phyloP scores from a whole-genome alignment of 345 rosid genomes.

The Pelargonium nanum region DNA sequence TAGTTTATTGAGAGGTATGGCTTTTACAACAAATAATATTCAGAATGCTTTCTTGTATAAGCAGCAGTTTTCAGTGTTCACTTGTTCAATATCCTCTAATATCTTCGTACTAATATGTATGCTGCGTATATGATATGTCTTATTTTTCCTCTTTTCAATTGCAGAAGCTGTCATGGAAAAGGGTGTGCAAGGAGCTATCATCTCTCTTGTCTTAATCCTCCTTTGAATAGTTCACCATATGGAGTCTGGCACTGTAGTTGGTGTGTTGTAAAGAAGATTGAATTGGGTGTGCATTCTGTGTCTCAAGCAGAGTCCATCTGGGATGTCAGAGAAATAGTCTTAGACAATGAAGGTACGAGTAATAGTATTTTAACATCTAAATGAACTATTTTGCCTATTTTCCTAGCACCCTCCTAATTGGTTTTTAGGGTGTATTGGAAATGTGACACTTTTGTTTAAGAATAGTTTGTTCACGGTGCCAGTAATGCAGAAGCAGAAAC shows the following conservation, averaged over 20 bases:
- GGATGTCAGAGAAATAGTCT: constrained; percentile 29
- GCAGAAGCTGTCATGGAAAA: constrained; percentile 40
- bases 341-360: constrained; percentile 27
- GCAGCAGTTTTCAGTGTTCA: no score
- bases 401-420: constrained; percentile 1
- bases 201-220: constrained; percentile 38
- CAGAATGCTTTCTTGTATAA: no score
- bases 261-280: constrained; percentile 37
- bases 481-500: constrained; percentile 25
- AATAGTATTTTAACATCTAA: neutral
- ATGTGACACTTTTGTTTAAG: neutral
- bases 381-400: no score
- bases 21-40: no score
- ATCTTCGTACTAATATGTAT: neutral
- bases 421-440: neutral
- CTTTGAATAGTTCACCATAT: constrained; percentile 22
- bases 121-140: neutral
- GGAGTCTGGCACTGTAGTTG: constrained; percentile 41
- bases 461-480: constrained; percentile 6
- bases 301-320: constrained; percentile 47
- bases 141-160: neutral
- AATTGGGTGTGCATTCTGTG: constrained; percentile 29
- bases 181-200: constrained; percentile 39
- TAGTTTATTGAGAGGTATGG: no score
- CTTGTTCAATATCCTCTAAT: no score